These are phyloP conservation scores for Schizosaccharomyces lindneri DNA, from an alignment of 805 yeast genomes.

Conservation along the genomic window DNA sequence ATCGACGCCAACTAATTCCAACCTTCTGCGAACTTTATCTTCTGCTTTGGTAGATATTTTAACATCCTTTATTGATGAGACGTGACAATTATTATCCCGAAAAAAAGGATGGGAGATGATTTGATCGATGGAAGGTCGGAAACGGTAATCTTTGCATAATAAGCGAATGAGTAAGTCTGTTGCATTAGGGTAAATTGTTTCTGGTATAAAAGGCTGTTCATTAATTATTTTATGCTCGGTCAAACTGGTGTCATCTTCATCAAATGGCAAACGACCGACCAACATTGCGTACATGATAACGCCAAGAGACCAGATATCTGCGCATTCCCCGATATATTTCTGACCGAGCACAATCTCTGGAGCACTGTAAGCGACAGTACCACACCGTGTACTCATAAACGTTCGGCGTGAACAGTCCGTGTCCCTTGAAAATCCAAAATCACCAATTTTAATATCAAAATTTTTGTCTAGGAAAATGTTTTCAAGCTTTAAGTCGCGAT, in stretches of 20 bases:
- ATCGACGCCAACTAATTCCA: slow-evolving; percentile 1
- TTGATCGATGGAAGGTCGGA: neutral
- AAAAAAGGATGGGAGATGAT: slow-evolving; percentile 1
- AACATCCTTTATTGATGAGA: neutral
- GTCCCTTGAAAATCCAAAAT: slow-evolving; percentile 65
- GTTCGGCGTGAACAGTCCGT: slow-evolving; percentile 32
- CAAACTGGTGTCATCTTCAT: slow-evolving; percentile 15
- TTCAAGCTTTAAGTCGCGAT: slow-evolving; percentile 51
- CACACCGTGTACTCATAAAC: slow-evolving; percentile 65
- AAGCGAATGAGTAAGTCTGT: neutral
- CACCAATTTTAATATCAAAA: slow-evolving; percentile 31
- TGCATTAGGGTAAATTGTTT: neutral
- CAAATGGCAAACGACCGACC: slow-evolving; percentile 81
- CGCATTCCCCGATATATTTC: slow-evolving; percentile 71
- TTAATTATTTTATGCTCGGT: neutral
- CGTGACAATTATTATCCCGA: neutral
- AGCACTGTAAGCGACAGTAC: slow-evolving; percentile 87
- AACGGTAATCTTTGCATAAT: neutral
- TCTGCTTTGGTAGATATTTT: neutral
- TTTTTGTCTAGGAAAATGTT: slow-evolving; percentile 31
- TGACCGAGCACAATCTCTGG: slow-evolving; percentile 83
- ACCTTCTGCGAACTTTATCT: neutral
- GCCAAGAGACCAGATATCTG: slow-evolving; percentile 90
- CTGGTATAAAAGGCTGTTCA: neutral
- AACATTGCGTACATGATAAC: slow-evolving; percentile 65